Evolutionary conservation across 2,329 filamentous ascomycete species (phyloP), one percentile per base, ranked within the genome.

Genomic region (Colletotrichum tanaceti): DNA sequence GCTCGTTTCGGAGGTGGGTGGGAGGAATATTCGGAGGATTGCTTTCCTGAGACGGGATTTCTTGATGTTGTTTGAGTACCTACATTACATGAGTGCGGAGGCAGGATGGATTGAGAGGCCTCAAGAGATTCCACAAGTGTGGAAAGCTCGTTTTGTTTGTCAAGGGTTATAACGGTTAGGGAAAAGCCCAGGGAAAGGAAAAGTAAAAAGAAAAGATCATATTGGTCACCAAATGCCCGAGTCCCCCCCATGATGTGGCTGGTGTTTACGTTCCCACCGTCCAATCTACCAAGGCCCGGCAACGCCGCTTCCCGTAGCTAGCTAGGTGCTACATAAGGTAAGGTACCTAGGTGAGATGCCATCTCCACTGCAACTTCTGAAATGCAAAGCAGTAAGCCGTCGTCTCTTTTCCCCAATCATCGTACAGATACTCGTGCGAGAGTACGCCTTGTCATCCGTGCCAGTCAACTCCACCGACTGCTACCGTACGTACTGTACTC

Each of bases 171-270:
- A 4, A 58, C 38, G 22, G 46, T 32, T 58, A 39, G 9, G 28
- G 28, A 9, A 11, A 24, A 43, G 32, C 53, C 10, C 32, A 47
- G 41, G 64, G 64, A 65, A 68, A 14, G 18, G 64, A 68, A 65
- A 68, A 14, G 18, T 47, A 3, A 32, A 32, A 32, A 32, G 7
- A 38, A 44, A 64, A 65, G 65, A 64, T 68, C 41, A n/a, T 39
- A 41, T 59, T 50, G 47, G 55, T 68, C 61, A 65, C 53, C 65
- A 59, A 32, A 41, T 14, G 47, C 9, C 9, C 5, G 6, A 22
- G 22, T 43, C 18, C 46, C 20, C 32, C 18, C 46, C 20, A 41
- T 22, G 18, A 39, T 10, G 50, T 39, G 50, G 38, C 16, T n/a
- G n/a, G 20, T 39, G 32, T 11, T 6, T n/a, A 54, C n/a, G n/a